Conservation (phyloP, 1,284 basidiomycete species). For the Cryptococcus sp. region DNA sequence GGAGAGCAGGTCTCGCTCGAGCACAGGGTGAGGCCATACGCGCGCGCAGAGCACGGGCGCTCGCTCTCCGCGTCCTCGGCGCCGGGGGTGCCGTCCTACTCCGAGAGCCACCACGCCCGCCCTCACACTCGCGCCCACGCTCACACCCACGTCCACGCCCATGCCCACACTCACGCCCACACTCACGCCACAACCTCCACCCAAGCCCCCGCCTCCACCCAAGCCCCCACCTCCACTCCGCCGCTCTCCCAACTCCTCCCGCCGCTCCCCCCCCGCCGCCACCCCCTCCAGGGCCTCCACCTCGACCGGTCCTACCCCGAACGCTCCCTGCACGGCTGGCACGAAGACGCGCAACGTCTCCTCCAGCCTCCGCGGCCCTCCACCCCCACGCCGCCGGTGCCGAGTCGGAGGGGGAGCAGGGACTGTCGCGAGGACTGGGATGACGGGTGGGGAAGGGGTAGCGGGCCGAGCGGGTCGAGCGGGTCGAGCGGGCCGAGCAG, state of each 20-base stretch:
- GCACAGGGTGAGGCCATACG: conserved; percentile 8
- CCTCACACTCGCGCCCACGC: not conserved
- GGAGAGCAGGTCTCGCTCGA: not conserved
- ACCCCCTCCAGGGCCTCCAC: conserved; percentile 12
- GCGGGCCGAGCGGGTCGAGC: not conserved
- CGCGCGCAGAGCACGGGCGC: not conserved
- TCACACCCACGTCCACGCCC: not conserved
- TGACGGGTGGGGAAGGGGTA: not conserved
- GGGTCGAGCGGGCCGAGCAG: no score
- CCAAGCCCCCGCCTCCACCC: not conserved
- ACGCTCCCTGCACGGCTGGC: conserved; percentile 11
- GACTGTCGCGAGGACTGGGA: not conserved
- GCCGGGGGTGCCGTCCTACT: not conserved
- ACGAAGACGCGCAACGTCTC: conserved; percentile 14
- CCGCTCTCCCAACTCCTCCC: not conserved
- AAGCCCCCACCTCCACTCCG: not conserved
- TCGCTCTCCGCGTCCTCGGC: not conserved
- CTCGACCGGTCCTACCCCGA: conserved; percentile 15
- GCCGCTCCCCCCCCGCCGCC: no score
- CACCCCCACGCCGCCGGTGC: no score
- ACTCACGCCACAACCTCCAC: not conserved
- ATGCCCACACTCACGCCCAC: not conserved
- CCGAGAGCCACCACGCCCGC: not conserved
- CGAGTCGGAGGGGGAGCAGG: not conserved
- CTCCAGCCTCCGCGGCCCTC: conserved; percentile 11